Percentiles rank a stretch among this genome's conserved stretches.
These are phyloP conservation scores for Geotrichum aggregatum DNA, from an alignment of 1,139 yeast genomes.

Conservation along the genomic window DNA sequence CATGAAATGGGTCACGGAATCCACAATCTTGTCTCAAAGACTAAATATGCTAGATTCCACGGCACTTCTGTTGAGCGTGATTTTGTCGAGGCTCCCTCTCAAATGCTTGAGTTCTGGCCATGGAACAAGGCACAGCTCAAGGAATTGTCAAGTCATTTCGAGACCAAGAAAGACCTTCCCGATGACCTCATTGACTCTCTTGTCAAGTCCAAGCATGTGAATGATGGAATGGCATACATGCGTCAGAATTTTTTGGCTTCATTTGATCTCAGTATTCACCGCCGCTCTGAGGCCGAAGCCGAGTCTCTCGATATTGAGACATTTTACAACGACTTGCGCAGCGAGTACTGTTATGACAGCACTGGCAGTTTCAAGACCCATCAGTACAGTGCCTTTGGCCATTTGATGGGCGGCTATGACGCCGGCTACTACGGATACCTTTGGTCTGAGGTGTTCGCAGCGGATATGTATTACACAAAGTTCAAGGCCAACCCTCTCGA, in stretches of 20 bases:
- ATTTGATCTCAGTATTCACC: slow-evolving; percentile 71
- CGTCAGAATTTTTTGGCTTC: slow-evolving; percentile 75
- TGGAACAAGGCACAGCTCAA: slow-evolving; percentile 66
- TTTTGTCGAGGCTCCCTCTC: slow-evolving; percentile 88
- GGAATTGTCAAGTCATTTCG: slow-evolving; percentile 60
- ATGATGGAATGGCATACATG: slow-evolving; percentile 63
- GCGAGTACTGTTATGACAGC: slow-evolving; percentile 53
- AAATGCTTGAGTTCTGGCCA: slow-evolving; percentile 84
- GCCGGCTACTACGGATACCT: slow-evolving; percentile 84
- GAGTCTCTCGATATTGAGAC: slow-evolving; percentile 42
- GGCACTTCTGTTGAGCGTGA: slow-evolving; percentile 78
- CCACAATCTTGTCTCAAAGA: slow-evolving; percentile 67
- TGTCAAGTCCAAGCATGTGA: slow-evolving; percentile 65
- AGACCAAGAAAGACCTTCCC: slow-evolving; percentile 52
- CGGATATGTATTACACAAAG: slow-evolving; percentile 73
- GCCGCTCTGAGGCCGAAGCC: slow-evolving; percentile 43
- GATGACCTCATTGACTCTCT: slow-evolving; percentile 59
- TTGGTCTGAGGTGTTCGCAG: slow-evolving; percentile 81
- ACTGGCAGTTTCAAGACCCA: slow-evolving; percentile 51
- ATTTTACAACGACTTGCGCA: slow-evolving; percentile 64
- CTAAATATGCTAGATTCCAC: slow-evolving; percentile 62
- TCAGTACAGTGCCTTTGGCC: slow-evolving; percentile 78
- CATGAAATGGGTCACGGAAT: slow-evolving; percentile 90
- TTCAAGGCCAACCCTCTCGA: slow-evolving; percentile 68
- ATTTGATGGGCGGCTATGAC: slow-evolving; percentile 79